These are phyloP conservation scores for Isochrysis galbana DNA, from an alignment of 78 protist genomes.

Conservation along the genomic window DNA sequence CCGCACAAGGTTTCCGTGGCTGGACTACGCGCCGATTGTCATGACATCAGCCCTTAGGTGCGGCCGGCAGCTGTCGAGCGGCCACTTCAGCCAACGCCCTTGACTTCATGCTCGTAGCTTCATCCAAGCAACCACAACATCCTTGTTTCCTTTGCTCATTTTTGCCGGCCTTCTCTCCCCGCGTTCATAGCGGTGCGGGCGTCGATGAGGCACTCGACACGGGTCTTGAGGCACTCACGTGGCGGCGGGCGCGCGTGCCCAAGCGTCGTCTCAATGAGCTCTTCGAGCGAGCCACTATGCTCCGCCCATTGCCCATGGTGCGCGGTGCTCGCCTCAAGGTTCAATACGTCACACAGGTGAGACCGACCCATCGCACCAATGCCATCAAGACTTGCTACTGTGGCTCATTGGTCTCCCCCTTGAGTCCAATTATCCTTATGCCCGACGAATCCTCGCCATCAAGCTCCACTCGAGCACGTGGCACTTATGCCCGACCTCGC, in stretches of 20 bases:
- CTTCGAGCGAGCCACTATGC: neutral
- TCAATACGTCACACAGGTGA: neutral
- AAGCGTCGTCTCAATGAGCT: neutral
- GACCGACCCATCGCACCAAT: too few relatives aligned
- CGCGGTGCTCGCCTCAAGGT: neutral
- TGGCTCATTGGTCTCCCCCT: too few relatives aligned
- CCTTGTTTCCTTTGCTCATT: neutral
- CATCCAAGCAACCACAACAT: too few relatives aligned
- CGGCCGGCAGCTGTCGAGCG: too few relatives aligned
- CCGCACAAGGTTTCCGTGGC: neutral
- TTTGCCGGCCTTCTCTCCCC: neutral
- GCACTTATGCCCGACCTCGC: too few relatives aligned
- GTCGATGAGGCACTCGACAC: neutral
- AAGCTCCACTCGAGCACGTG: too few relatives aligned
- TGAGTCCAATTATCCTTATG: too few relatives aligned
- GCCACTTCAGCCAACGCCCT: too few relatives aligned
- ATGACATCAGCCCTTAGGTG: neutral
- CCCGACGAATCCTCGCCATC: too few relatives aligned
- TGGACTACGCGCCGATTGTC: neutral
- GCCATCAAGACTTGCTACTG: too few relatives aligned
- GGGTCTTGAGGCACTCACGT: neutral
- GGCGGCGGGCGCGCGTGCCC: neutral
- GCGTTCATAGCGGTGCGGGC: neutral
- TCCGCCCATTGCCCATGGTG: neutral
- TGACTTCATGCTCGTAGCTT: too few relatives aligned